Conservation (phyloP, 305 asterid species). For the Striga hermonthica region DNA sequence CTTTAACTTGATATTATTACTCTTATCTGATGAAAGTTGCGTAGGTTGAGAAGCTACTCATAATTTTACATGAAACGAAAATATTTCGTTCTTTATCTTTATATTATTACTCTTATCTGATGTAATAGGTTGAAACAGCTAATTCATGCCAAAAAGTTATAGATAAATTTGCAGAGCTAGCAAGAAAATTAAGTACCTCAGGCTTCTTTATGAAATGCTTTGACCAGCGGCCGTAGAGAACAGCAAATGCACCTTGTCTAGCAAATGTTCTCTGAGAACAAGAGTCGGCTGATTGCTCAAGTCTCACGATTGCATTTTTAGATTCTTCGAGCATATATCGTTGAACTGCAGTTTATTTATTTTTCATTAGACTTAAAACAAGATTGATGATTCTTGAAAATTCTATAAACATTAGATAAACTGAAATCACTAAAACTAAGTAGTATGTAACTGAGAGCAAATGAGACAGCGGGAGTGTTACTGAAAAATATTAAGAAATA, state of each 20-base stretch:
- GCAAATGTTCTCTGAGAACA: slow-evolving; percentile 53
- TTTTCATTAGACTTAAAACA: slow-evolving; percentile 26
- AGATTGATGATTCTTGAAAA: slow-evolving; percentile 13
- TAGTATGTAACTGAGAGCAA: too few relatives aligned
- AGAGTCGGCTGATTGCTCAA: slow-evolving; percentile 76
- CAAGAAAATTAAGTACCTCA: slow-evolving; percentile 38
- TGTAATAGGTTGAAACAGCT: not conserved
- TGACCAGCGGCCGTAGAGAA: slow-evolving; percentile 52
- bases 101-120: too few relatives aligned
- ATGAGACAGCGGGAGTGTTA: too few relatives aligned
- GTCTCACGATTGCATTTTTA: slow-evolving; percentile 57
- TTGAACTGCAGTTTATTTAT: slow-evolving; percentile 45
- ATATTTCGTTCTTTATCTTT: not conserved
- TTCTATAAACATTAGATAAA: not conserved
- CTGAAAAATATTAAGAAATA: too few relatives aligned
- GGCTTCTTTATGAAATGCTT: slow-evolving; percentile 63
- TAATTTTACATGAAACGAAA: not conserved
- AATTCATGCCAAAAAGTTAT: not conserved
- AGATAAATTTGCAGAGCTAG: too few relatives aligned
- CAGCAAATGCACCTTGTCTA: slow-evolving; percentile 61
- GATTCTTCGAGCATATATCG: slow-evolving; percentile 47
- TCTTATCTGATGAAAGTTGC: too few relatives aligned
- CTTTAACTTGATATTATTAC: not conserved
- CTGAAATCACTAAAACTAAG: too few relatives aligned
- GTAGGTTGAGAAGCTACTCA: not conserved